A percentile compares a stretch with the other conserved stretches of the same genome.
These are phyloP conservation scores for Fusarium tuaranense DNA, from an alignment of 2,329 filamentous ascomycete species.

Conservation along the genomic window DNA sequence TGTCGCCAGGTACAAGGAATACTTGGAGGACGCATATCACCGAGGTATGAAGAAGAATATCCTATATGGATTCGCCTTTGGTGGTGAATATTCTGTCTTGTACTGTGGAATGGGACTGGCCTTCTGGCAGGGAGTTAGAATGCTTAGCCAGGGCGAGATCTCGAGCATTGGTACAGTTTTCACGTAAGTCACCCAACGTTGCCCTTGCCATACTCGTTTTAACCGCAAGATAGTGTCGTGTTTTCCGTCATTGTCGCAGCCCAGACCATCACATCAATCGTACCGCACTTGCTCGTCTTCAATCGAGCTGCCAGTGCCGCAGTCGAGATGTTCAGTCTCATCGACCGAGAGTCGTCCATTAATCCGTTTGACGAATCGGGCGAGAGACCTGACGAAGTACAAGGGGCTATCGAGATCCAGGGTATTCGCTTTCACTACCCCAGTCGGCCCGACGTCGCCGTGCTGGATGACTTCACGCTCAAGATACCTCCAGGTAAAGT, in stretches of 20 bases:
- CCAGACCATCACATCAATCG: slow-evolving; percentile 46
- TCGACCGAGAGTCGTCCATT: slow-evolving; percentile 50
- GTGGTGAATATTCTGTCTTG: slow-evolving; percentile 42
- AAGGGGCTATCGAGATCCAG: slow-evolving; percentile 50
- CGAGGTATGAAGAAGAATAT: slow-evolving; percentile 1
- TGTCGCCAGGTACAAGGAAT: slow-evolving; percentile 49
- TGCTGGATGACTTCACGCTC: slow-evolving; percentile 55
- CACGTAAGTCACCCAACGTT: neutral
- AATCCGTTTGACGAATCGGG: slow-evolving; percentile 48
- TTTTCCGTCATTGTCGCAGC: slow-evolving; percentile 51
- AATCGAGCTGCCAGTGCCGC: slow-evolving; percentile 48
- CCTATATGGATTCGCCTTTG: neutral
- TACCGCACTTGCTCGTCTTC: slow-evolving; percentile 49
- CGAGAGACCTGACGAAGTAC: slow-evolving; percentile 35
- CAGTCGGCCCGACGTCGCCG: slow-evolving; percentile 51
- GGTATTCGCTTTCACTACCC: slow-evolving; percentile 57
- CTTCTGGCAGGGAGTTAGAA: slow-evolving; percentile 56
- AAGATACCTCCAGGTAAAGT: slow-evolving; percentile 57
- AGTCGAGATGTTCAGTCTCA: slow-evolving; percentile 37
- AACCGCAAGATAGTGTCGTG: slow-evolving; percentile 49
- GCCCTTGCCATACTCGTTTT: neutral
- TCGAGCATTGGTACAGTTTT: slow-evolving; percentile 41
- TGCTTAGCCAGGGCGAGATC: slow-evolving; percentile 51
- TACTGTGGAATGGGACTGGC: slow-evolving; percentile 53
- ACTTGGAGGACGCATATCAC: slow-evolving; percentile 47